Evolutionary conservation across 768 basidiomycete genomes (phyloP).

Genomic region (Tricholoma terreum): DNA sequence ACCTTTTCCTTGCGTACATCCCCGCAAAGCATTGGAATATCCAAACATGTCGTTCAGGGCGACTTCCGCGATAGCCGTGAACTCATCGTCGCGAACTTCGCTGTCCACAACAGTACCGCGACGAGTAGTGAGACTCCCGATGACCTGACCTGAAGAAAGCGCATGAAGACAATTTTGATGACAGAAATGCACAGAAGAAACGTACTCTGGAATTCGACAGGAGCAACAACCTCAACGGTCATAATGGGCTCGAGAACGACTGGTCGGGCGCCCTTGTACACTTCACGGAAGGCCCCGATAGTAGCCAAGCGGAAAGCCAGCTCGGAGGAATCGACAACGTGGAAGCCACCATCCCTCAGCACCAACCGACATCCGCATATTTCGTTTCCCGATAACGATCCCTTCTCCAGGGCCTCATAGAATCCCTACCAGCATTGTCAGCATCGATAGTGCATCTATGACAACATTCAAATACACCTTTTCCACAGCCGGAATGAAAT

Average conservation of each 20-base stretch:
- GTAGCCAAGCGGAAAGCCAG: slow-evolving; percentile 90
- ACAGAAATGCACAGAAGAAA: slow-evolving; percentile 5
- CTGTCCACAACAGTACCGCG: slow-evolving; percentile 94
- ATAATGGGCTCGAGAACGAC: slow-evolving; percentile 97
- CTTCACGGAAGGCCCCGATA: slow-evolving; percentile 90
- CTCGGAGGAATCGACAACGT: slow-evolving; percentile 95
- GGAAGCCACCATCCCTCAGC: slow-evolving; percentile 87
- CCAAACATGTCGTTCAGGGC: slow-evolving; percentile 98
- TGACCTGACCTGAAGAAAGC: slow-evolving; percentile 62
- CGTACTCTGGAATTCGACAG: slow-evolving; percentile 90
- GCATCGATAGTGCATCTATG: neutral
- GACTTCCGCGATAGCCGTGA: slow-evolving; percentile 88
- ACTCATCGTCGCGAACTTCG: slow-evolving; percentile 96
- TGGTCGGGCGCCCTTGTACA: slow-evolving; percentile 70
- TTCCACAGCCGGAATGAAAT: slow-evolving; percentile 92
- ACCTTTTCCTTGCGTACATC: slow-evolving; percentile 95
- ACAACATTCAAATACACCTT: slow-evolving; percentile 51
- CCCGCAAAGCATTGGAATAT: slow-evolving; percentile 89
- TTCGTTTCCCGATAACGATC: slow-evolving; percentile 81
- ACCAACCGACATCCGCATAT: slow-evolving; percentile 86
- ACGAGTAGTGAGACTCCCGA: slow-evolving; percentile 89
- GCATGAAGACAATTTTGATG: slow-evolving; percentile 1
- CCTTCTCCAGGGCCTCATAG: slow-evolving; percentile 91
- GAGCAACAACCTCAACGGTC: slow-evolving; percentile 96
- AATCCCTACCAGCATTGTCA: slow-evolving; percentile 62